phyloP scores from a whole-genome alignment of 805 yeast genomes.

The Kazachstania taianensis region DNA sequence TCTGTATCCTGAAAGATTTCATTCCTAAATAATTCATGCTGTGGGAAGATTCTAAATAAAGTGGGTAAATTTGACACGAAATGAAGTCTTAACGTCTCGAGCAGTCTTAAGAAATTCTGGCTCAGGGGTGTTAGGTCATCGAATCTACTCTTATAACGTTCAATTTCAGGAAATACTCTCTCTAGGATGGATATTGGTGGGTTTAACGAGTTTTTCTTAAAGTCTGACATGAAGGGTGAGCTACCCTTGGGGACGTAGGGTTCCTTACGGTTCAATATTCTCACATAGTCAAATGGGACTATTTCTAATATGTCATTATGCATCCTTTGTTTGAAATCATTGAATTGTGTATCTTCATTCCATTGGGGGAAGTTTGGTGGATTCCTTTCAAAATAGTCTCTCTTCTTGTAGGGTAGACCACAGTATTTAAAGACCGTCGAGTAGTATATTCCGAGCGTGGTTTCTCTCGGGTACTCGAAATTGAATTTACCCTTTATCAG shows the following conservation, averaged over 20 bases:
- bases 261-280: slow-evolving; percentile 14
- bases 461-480: slow-evolving; percentile 24
- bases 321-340: background rate
- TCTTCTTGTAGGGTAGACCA: slow-evolving; percentile 23
- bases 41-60: slow-evolving; percentile 22
- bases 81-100: slow-evolving; percentile 16
- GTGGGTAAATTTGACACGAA: slow-evolving; percentile 22
- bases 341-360: slow-evolving; percentile 7
- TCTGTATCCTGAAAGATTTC: slow-evolving; percentile 18
- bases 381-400: slow-evolving; percentile 16
- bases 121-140: slow-evolving; percentile 10
- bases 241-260: slow-evolving; percentile 8
- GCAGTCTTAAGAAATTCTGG: slow-evolving; percentile 13
- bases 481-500: slow-evolving; percentile 20
- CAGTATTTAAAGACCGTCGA: slow-evolving; percentile 24
- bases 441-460: slow-evolving; percentile 22
- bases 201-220: background rate
- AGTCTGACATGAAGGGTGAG: background rate
- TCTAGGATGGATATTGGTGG: slow-evolving; percentile 14
- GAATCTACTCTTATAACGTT: slow-evolving; percentile 13
- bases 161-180: slow-evolving; percentile 27
- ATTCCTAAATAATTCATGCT: slow-evolving; percentile 23
- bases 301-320: slow-evolving; percentile 5
- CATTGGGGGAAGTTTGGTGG: slow-evolving; percentile 12
- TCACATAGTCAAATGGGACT: slow-evolving; percentile 20